phyloP scores from a whole-genome alignment of 202 grass and related monocot genomes.

The Schoenoplectus triqueter region DNA sequence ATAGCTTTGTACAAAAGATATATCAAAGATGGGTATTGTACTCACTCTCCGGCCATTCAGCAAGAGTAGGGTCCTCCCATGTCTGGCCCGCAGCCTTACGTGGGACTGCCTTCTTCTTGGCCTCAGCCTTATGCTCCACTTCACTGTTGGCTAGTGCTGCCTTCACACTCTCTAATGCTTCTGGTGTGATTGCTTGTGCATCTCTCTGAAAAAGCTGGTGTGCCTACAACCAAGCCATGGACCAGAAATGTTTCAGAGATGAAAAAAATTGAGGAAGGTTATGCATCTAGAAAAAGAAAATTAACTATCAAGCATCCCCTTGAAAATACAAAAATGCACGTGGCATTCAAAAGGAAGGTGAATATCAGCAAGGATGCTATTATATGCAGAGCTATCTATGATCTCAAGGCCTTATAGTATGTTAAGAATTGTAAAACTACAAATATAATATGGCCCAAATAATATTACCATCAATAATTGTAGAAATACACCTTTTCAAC shows the following conservation, averaged over 20 bases:
- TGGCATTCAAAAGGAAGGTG: neutral
- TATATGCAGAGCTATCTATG: neutral
- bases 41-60: constrained; percentile 95
- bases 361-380: too few species aligned
- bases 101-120: constrained; percentile 79
- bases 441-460: neutral
- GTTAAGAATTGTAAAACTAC: neutral
- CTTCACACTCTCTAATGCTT: constrained; percentile 96
- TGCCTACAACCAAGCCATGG: constrained; percentile 39
- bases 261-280: neutral
- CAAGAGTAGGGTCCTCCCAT: constrained; percentile 92
- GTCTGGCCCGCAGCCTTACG: constrained; percentile 78
- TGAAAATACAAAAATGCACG: neutral
- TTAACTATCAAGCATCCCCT: neutral
- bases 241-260: neutral
- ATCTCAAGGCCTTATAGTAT: neutral
- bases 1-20: too few species aligned
- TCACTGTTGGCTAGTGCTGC: constrained; percentile 88
- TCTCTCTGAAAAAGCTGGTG: constrained; percentile 94
- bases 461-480: too few species aligned
- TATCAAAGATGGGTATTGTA: neutral
- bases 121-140: constrained; percentile 70
- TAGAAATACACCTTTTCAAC: neutral
- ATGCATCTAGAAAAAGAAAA: neutral
- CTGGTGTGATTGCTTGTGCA: constrained; percentile 92